Base-by-base conservation (phyloP, 371 early-diverging fungal species). In the Batkoa obscura region DNA sequence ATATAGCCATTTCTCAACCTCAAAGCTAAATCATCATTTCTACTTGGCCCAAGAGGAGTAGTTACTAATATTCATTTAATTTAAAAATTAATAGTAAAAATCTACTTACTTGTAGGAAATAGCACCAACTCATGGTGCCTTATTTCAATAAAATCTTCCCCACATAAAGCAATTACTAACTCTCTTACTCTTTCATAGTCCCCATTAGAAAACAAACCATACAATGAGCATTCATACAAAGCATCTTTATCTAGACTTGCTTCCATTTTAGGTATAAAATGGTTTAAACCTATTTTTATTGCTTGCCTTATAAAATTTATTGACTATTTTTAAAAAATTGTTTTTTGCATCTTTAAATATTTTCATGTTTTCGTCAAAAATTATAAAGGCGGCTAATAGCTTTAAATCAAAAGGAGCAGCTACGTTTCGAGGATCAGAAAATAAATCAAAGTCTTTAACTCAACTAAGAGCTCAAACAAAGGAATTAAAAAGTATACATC, bases 21-120 rank as follows among this genome's bases (percentile, higher is more conserved):
- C 3, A 53, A 31, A n/a, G 34, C 39, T 32, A 53, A 13, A 53
- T 53, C 53, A 38, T 53, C 34, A 38, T 38, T 53, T 37, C 53
- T 9, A 5, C 2, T 3, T 13, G 35, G 53, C 17, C 53, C 53
- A 35, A 38, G 1, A 34, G 53, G 53, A 8, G 53, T 53, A 38
- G 53, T 53, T 13, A 53, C 53, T 53, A 53, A 32, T 33, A 10
- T 32, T 15, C 15, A 50, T 6, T 13, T 12, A 10, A 6, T 50
- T 34, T 17, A 2, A 23, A 39, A 53, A 37, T 30, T 50, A 37
- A 31, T 5, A 23, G 36, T 50, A 33, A 17, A 23, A 45, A 5
- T 15, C 15, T 12, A 23, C 15, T 45, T 1, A 45, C 45, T 45
- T 45, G 45, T 45, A 15, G 45, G 45, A 23, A 15, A 15, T 45